Conservation (phyloP, 306 rosid genomes). For the Cucumis melo region DNA sequence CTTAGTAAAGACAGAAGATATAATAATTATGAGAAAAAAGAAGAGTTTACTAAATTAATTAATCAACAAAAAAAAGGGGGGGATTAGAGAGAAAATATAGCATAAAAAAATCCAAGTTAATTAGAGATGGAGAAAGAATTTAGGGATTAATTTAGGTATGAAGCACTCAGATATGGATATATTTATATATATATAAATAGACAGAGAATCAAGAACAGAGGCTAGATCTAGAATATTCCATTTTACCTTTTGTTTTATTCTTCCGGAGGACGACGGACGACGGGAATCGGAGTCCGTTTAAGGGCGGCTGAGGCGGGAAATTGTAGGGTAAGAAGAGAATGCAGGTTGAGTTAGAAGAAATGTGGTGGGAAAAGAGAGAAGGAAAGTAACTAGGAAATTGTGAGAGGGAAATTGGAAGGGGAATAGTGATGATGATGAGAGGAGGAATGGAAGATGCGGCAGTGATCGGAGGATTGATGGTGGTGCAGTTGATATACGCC, state of each 20-base stretch:
- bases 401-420: not conserved
- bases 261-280: not conserved
- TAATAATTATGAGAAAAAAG: too few species aligned
- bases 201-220: not conserved
- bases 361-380: not conserved
- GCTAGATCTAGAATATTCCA: not conserved
- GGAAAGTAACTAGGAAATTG: not conserved
- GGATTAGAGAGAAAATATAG: not conserved
- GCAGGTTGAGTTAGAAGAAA: not conserved
- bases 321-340: not conserved
- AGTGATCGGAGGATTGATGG: constrained; percentile 45
- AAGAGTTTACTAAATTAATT: not conserved
- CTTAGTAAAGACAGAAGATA: not conserved
- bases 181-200: too few species aligned
- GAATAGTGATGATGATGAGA: not conserved
- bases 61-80: not conserved
- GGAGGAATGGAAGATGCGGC: constrained; percentile 28
- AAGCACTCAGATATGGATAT: not conserved
- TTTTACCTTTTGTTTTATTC: not conserved
- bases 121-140: not conserved
- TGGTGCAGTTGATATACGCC: constrained; percentile 49
- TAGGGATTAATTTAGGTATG: not conserved
- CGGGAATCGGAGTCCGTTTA: not conserved
- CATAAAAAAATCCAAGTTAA: not conserved
- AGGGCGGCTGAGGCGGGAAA: not conserved